Conservation (phyloP, 2,329 filamentous ascomycete species). For the Pseudogymnoascus sp. region DNA sequence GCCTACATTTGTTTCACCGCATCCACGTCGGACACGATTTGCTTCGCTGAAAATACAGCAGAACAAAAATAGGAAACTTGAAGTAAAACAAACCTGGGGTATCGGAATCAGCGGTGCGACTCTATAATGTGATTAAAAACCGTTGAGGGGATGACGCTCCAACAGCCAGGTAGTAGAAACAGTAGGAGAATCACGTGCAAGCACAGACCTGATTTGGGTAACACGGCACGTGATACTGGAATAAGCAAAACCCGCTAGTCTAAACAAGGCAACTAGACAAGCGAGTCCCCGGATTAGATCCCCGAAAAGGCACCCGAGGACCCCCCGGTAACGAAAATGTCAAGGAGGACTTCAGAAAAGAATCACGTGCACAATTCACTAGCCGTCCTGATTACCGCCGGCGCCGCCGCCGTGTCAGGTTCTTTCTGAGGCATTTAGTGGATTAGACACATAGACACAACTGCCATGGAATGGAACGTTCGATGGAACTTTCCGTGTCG, state of each 20-base stretch:
- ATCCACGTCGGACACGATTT: not conserved
- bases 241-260: not conserved
- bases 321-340: not conserved
- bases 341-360: not conserved
- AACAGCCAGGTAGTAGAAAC: not conserved
- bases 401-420: not conserved
- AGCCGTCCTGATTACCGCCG: not conserved
- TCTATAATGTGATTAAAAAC: not conserved
- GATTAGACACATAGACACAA: too few relatives aligned
- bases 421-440: not conserved
- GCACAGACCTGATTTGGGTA: not conserved
- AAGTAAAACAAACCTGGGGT: not conserved
- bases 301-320: constrained; percentile 1
- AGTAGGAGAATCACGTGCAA: not conserved
- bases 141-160: not conserved
- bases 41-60: not conserved
- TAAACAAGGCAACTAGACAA: not conserved
- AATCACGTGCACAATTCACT: not conserved
- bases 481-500: too few relatives aligned
- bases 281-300: not conserved
- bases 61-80: not conserved
- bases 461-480: too few relatives aligned
- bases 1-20: not conserved
- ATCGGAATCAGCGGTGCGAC: not conserved
- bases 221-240: not conserved